Evolutionary conservation across 2,329 filamentous ascomycete genomes (phyloP).

Genomic region (Tolypocladium nubicola): DNA sequence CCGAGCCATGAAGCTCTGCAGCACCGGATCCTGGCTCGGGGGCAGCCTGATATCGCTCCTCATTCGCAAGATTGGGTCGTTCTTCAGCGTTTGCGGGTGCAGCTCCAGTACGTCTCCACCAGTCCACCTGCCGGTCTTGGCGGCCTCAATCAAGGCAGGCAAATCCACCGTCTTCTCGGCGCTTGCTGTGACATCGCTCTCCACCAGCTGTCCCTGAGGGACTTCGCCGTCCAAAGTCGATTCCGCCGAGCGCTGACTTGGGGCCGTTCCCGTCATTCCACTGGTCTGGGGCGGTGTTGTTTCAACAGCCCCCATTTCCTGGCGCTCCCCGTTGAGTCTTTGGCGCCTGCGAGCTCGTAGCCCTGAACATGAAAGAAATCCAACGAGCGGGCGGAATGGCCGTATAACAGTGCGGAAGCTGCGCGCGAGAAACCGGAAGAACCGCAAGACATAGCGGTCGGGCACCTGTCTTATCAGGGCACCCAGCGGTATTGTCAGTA

Average conservation of each 20-base stretch:
- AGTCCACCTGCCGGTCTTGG: slow-evolving; percentile 14
- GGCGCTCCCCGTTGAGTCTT: slow-evolving; percentile 8
- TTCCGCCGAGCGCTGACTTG: background rate
- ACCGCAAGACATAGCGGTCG: slow-evolving; percentile 18
- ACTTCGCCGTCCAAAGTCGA: background rate
- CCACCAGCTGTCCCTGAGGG: background rate
- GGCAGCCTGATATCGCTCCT: slow-evolving; percentile 18
- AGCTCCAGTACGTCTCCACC: slow-evolving; percentile 24
- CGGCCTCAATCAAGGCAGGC: slow-evolving; percentile 18
- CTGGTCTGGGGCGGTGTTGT: slow-evolving; percentile 5
- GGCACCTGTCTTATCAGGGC: slow-evolving; percentile 30
- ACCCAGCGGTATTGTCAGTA: slow-evolving; percentile 54
- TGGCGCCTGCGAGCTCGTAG: slow-evolving; percentile 11
- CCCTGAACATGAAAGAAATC: slow-evolving; percentile 11
- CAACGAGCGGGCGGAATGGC: slow-evolving; percentile 7
- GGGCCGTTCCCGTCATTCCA: background rate
- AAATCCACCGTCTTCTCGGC: slow-evolving; percentile 16
- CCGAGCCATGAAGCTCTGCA: slow-evolving; percentile 17
- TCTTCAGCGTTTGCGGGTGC: slow-evolving; percentile 26
- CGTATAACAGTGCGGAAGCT: slow-evolving; percentile 7
- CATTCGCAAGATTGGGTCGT: slow-evolving; percentile 25
- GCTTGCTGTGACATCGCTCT: background rate
- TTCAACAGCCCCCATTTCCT: slow-evolving; percentile 14
- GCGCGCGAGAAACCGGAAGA: slow-evolving; percentile 15
- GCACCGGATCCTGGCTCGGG: slow-evolving; percentile 27